Percentiles rank a stretch among this genome's conserved stretches.
These are phyloP conservation scores for Graphilbum ipis-grandicollis DNA, from an alignment of 2,329 filamentous ascomycete species.

Conservation along the genomic window DNA sequence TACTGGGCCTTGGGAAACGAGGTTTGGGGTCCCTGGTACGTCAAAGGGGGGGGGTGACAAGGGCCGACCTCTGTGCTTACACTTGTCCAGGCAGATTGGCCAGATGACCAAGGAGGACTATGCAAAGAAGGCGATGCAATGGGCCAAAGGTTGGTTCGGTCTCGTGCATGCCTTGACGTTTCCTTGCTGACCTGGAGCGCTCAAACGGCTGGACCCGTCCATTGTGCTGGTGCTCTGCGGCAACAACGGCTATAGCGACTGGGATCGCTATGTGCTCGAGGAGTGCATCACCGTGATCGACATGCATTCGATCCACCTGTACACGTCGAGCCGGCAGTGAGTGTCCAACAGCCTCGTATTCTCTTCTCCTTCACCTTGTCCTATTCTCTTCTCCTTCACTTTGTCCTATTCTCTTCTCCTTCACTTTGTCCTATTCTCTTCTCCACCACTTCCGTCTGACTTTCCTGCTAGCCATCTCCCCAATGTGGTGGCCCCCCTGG, in stretches of 20 bases:
- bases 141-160: constrained; percentile 34
- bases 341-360: too few relatives aligned
- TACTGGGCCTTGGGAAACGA: constrained; percentile 80
- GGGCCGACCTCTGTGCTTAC: background rate
- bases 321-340: constrained; percentile 40
- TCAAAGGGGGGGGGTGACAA: background rate
- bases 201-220: constrained; percentile 53
- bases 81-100: constrained; percentile 37
- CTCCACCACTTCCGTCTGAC: too few relatives aligned
- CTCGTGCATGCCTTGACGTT: background rate
- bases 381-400: too few relatives aligned
- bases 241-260: constrained; percentile 47
- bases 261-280: constrained; percentile 59
- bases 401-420: too few relatives aligned
- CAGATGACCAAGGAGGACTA: constrained; percentile 55
- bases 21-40: constrained; percentile 35
- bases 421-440: too few relatives aligned
- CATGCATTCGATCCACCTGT: constrained; percentile 70
- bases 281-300: constrained; percentile 49
- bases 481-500: constrained; percentile 44
- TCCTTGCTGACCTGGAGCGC: constrained; percentile 17
- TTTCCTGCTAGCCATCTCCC: constrained; percentile 21
- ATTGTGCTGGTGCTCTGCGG: constrained; percentile 51
- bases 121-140: constrained; percentile 50
- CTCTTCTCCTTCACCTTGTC: too few relatives aligned